These are phyloP conservation scores for Acorus gramineus DNA, from an alignment of 106 monocot species.

Conservation along the genomic window DNA sequence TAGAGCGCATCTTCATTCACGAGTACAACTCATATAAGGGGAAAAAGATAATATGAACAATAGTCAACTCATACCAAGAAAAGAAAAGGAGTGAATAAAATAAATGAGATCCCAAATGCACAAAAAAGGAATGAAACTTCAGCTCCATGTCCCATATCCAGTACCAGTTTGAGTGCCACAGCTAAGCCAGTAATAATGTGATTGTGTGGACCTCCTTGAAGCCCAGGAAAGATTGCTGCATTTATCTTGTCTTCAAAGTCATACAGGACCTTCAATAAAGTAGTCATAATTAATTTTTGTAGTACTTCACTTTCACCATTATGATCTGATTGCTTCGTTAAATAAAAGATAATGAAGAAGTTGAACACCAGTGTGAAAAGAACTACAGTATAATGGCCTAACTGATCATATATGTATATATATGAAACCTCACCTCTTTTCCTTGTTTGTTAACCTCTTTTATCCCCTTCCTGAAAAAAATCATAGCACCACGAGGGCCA, in stretches of 20 bases:
- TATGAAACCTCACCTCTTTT: slow-evolving; percentile 39
- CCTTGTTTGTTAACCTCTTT: slow-evolving; percentile 94
- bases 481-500: slow-evolving; percentile 99
- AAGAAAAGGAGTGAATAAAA: no score
- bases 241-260: slow-evolving; percentile 95
- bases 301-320: not conserved
- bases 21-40: no score
- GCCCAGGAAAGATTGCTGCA: slow-evolving; percentile 96
- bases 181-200: slow-evolving; percentile 96
- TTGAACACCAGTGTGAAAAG: not conserved
- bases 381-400: not conserved
- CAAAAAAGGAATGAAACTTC: no score
- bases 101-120: no score
- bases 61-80: no score
- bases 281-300: not conserved
- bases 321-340: not conserved
- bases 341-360: not conserved
- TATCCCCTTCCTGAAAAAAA: slow-evolving; percentile 87
- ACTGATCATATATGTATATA: not conserved
- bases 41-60: no score
- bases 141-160: no score
- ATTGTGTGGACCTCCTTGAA: slow-evolving; percentile 99
- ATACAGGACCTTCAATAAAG: slow-evolving; percentile 58
- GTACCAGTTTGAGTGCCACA: slow-evolving; percentile 96
- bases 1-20: no score